These are phyloP conservation scores for Rhynchospora tenuis DNA, from an alignment of 176 grass and related monocot genomes.

Conservation along the genomic window DNA sequence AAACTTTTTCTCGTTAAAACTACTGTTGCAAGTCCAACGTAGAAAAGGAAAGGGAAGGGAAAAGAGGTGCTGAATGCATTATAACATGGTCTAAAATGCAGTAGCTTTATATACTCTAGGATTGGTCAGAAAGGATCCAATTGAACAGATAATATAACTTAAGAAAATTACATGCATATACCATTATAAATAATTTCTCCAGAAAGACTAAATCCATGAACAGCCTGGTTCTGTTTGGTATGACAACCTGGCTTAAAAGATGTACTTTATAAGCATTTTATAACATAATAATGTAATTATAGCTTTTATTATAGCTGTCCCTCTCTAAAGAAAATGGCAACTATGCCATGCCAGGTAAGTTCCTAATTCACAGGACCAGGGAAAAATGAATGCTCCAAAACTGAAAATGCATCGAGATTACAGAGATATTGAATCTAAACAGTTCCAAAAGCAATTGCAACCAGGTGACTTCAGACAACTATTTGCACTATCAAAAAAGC, in stretches of 20 bases:
- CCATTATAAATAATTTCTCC: background rate
- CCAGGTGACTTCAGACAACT: background rate
- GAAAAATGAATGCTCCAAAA: background rate
- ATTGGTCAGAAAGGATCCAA: background rate
- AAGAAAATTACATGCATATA: background rate
- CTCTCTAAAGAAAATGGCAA: background rate
- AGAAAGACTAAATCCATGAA: background rate
- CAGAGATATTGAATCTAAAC: background rate
- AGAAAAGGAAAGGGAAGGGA: too few relatives aligned
- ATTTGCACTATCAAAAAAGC: conserved; percentile 1
- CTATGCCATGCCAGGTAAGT: background rate
- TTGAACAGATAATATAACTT: background rate
- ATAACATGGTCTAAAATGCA: background rate
- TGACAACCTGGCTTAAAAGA: background rate
- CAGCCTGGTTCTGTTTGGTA: background rate
- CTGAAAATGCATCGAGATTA: background rate
- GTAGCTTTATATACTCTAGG: background rate
- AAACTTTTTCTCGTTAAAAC: too few relatives aligned
- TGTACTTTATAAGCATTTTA: background rate
- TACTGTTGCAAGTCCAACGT: too few relatives aligned
- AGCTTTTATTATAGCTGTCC: background rate
- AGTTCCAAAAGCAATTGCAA: background rate
- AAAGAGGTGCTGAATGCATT: too few relatives aligned
- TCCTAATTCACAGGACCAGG: background rate
- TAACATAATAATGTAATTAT: background rate